phyloP scores from a whole-genome alignment of 2,329 filamentous ascomycete genomes.

The Emergomyces pasteurianus region DNA sequence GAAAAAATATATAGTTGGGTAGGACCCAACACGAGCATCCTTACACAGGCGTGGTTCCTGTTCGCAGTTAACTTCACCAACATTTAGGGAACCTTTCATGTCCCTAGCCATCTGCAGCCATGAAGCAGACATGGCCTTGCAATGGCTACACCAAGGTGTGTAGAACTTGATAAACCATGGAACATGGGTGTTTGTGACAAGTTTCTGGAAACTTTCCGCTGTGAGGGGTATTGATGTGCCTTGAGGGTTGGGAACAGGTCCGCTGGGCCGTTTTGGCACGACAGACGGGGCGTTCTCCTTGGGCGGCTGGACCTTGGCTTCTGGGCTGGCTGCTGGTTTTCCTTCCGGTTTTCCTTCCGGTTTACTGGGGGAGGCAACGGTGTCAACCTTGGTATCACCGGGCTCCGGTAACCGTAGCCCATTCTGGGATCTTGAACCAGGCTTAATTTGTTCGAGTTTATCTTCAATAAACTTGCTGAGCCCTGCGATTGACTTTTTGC shows the following conservation, averaged over 20 bases:
- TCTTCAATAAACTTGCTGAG: constrained; percentile 64
- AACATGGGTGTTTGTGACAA: constrained; percentile 76
- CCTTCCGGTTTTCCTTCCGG: constrained; percentile 14
- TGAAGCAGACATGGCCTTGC: constrained; percentile 78
- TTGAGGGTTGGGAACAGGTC: constrained; percentile 57
- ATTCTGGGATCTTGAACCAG: constrained; percentile 61
- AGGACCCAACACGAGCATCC: constrained; percentile 66
- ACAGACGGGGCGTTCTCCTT: neutral
- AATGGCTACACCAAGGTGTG: constrained; percentile 93
- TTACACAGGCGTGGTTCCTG: constrained; percentile 79
- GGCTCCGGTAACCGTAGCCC: constrained; percentile 58
- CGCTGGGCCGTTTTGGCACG: constrained; percentile 3
- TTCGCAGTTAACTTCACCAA: constrained; percentile 95
- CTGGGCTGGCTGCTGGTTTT: neutral
- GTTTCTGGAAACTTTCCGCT: constrained; percentile 71
- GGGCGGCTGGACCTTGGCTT: neutral
- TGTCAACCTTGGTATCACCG: constrained; percentile 45
- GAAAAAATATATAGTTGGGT: constrained; percentile 88
- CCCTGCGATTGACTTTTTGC: constrained; percentile 53
- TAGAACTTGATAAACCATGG: constrained; percentile 99
- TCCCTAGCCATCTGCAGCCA: constrained; percentile 85
- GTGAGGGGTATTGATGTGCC: constrained; percentile 66
- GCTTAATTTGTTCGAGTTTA: constrained; percentile 62
- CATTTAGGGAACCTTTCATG: constrained; percentile 78
- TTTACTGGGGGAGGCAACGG: constrained; percentile 8